Evolutionary conservation across 106 monocot genomes (phyloP), one percentile per base, ranked within the genome.

Genomic region (Dioscorea alata): DNA sequence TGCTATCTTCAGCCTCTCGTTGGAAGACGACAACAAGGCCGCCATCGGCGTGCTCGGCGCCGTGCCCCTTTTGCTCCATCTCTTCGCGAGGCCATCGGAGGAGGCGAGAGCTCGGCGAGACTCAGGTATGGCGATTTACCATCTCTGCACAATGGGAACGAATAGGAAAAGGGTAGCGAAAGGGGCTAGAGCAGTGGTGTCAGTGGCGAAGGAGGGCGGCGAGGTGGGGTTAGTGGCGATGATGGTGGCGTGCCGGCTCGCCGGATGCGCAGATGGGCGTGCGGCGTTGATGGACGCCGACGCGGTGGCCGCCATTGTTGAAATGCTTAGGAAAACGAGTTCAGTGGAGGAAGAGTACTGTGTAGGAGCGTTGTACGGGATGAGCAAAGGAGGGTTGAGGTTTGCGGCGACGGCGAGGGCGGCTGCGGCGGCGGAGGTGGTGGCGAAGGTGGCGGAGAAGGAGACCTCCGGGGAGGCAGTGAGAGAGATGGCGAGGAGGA

Each of bases 41-140:
- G 83, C 78, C 4, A 77, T 94, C 50, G 91, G 91, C 1, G 85
- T 80, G 15, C 79, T 94, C 7, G 94, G 91, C 17, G 85, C 91
- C 1, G 70, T 94, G 18, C 88, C 87, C 13, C 88, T 85, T 19
- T 81, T 94, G n/a, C 63, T 94, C 12, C 56, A 64, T 16, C 74
- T 94, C 61, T 75, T 94, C 49, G 74, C 73, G 15, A 4, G 67
- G 33, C 15, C 61, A 4, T 21, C 51, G 14, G 77, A 32, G 16
- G 66, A 50, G 3, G 13, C 64, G n/a, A 69, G 71, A 7, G 85
- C 85, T 4, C 70, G 90, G 4, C 65, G 74, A 0, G 91, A 94
- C 57, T 85, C 94, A 12, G 88, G 78, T 48, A 83, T 86, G 83
- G 88, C 94, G 20, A 76, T 94, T 13, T 78, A 82, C 71, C 77